A percentile compares a stretch with the other conserved stretches of the same genome.
These are phyloP conservation scores for Penicillium psychrosexuale DNA, from an alignment of 2,329 filamentous ascomycete genomes.

Conservation along the genomic window DNA sequence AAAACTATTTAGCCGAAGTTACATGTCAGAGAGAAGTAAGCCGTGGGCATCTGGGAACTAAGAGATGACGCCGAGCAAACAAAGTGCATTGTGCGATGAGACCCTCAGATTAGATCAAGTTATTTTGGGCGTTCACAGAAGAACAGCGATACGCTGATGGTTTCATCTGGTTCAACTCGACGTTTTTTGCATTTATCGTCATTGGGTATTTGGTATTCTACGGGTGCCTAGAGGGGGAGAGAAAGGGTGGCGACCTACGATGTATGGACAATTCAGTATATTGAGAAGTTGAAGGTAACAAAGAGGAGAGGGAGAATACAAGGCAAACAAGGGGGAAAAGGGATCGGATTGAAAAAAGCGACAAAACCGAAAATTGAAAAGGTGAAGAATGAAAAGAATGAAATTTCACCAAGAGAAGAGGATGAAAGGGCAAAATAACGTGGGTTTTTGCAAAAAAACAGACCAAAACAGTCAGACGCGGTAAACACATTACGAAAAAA, in stretches of 20 bases:
- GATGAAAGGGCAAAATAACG: background rate
- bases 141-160: conserved; percentile 25
- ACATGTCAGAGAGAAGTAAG: background rate
- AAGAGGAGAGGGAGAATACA: background rate
- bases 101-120: conserved; percentile 63
- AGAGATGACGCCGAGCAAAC: conserved; percentile 2
- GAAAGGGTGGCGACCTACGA: background rate
- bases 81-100: background rate
- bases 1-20: conserved; percentile 20
- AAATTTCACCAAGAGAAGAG: background rate
- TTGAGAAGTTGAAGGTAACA: background rate
- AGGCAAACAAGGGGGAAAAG: background rate
- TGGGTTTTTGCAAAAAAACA: background rate
- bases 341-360: background rate
- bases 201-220: conserved; percentile 27
- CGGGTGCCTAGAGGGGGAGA: background rate
- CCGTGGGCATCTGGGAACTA: background rate
- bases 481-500: conserved; percentile 9
- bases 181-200: conserved; percentile 32
- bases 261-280: background rate
- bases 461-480: background rate
- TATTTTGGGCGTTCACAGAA: conserved; percentile 47
- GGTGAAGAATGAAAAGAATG: background rate
- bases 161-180: conserved; percentile 26
- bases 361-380: background rate